Conservation (phyloP, 768 basidiomycete species). For the Phylloporus sp. region DNA sequence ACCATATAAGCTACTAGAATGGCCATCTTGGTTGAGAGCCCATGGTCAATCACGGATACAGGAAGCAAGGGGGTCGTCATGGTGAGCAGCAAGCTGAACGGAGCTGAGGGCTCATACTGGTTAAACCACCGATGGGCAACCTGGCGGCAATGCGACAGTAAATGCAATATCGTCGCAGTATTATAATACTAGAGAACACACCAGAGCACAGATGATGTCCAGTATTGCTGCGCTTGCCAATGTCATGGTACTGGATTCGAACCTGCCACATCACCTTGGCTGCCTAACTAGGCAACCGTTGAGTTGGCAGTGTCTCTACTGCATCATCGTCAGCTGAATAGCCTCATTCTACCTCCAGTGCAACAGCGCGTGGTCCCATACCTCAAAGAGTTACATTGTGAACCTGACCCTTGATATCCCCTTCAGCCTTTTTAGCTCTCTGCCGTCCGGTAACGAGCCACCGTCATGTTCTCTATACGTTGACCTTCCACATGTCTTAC, state of each 20-base stretch:
- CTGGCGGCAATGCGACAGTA: slow-evolving; percentile 2
- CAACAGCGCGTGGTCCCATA: neutral
- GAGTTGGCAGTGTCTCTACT: neutral
- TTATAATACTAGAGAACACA: neutral
- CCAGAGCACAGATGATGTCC: slow-evolving; percentile 20
- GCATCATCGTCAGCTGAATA: neutral
- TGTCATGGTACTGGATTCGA: neutral
- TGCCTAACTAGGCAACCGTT: slow-evolving; percentile 6
- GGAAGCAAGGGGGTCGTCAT: slow-evolving; percentile 12
- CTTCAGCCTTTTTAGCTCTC: neutral
- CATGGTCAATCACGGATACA: slow-evolving; percentile 8
- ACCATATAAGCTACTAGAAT: slow-evolving; percentile 11
- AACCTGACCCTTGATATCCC: neutral
- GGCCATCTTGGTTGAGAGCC: slow-evolving; percentile 2
- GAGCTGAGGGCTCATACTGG: slow-evolving; percentile 13
- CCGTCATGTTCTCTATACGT: neutral
- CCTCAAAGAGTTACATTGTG: neutral
- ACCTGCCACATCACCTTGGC: too few species aligned
- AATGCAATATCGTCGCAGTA: neutral
- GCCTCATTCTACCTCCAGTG: neutral
- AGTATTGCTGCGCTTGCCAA: slow-evolving; percentile 1
- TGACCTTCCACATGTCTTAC: slow-evolving; percentile 1
- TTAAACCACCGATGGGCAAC: slow-evolving; percentile 17
- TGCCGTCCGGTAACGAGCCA: neutral
- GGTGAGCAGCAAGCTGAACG: slow-evolving; percentile 12